These are phyloP conservation scores for Diplocarpon mali DNA, from an alignment of 2,329 filamentous ascomycete genomes.

Conservation along the genomic window DNA sequence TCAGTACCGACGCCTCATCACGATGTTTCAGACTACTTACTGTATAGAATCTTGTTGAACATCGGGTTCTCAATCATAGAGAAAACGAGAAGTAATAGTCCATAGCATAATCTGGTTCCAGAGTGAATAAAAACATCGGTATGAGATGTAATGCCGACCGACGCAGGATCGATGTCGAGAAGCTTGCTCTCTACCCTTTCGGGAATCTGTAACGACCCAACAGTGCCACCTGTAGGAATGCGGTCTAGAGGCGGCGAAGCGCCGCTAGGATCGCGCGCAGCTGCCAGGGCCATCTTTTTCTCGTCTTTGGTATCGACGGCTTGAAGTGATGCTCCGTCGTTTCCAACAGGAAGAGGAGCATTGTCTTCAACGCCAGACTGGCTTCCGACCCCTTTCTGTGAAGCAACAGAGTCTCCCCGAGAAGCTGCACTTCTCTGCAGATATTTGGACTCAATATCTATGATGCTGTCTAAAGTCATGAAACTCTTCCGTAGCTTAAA, in stretches of 20 bases:
- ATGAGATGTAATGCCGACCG: constrained; percentile 57
- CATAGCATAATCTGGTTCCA: constrained; percentile 81
- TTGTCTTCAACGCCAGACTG: background rate
- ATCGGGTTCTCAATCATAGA: constrained; percentile 78
- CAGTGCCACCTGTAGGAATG: background rate
- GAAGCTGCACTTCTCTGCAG: constrained; percentile 26
- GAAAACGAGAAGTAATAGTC: constrained; percentile 74
- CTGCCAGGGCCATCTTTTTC: constrained; percentile 6
- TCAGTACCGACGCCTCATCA: background rate
- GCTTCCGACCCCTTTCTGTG: background rate
- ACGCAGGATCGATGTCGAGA: constrained; percentile 33
- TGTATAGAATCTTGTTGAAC: constrained; percentile 74
- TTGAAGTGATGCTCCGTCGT: constrained; percentile 1
- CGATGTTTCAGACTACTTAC: background rate
- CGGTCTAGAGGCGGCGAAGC: background rate
- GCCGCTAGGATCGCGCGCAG: background rate
- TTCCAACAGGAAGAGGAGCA: background rate
- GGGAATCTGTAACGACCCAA: constrained; percentile 8
- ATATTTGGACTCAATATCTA: constrained; percentile 58
- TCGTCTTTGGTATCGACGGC: background rate
- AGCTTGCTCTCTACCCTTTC: constrained; percentile 16
- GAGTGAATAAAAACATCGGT: constrained; percentile 85
- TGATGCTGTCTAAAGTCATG: constrained; percentile 66
- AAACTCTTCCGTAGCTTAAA: constrained; percentile 89
- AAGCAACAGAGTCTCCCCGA: constrained; percentile 9